Percentiles rank a stretch among this genome's conserved stretches.
Conservation (phyloP, 2,329 filamentous ascomycete genomes). For the Fusarium sp. region DNA sequence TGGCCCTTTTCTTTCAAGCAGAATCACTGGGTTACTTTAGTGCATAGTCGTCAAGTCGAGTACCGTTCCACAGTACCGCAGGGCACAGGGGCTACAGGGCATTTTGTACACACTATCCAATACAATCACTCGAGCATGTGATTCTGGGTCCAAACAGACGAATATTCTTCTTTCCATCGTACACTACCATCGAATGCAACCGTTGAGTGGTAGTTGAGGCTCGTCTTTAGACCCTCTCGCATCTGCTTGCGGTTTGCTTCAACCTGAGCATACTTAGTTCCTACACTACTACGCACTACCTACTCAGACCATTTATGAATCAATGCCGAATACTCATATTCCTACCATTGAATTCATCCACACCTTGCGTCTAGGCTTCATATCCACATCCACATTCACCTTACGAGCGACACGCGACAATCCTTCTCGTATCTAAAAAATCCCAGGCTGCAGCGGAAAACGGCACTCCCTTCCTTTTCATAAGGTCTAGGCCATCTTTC, state of each 20-base stretch:
- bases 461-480: slow-evolving; percentile 31
- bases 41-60: slow-evolving; percentile 3
- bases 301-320: neutral
- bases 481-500: slow-evolving; percentile 47
- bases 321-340: neutral
- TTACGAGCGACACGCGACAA: slow-evolving; percentile 34
- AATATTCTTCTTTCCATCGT: neutral
- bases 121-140: slow-evolving; percentile 27
- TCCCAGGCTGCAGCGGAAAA: slow-evolving; percentile 31
- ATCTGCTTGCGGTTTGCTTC: neutral
- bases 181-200: neutral
- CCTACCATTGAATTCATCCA: neutral
- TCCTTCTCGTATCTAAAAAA: slow-evolving; percentile 23
- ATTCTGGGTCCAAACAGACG: slow-evolving; percentile 13
- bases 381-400: slow-evolving; percentile 1
- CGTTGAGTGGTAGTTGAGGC: neutral
- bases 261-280: neutral
- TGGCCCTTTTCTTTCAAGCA: slow-evolving; percentile 17
- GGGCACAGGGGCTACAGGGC: neutral
- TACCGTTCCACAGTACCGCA: neutral
- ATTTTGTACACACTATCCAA: neutral
- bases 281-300: neutral
- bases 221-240: neutral
- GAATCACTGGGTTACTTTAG: slow-evolving; percentile 15
- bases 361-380: neutral